Base-by-base conservation (phyloP, 192 early-diverging fungal genomes). In the Coemansia sp. region DNA sequence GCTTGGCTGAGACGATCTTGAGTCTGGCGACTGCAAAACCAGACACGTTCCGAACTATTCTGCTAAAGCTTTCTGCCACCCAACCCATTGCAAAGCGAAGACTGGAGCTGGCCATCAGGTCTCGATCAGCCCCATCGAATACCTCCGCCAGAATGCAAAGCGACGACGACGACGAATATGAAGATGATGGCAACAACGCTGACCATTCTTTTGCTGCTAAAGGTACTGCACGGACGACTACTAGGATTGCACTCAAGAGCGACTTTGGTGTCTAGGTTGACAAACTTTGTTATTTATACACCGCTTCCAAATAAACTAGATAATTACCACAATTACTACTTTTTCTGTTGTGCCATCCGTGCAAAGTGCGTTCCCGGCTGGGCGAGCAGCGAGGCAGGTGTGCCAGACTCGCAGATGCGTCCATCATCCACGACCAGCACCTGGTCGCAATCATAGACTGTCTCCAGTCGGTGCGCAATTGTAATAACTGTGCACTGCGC, bases 391-490 rank as follows among this genome's bases (percentile, higher is more conserved):
- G 31, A 32, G 3, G 23, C 23, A 1, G 72, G 72, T 0, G 48
- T 3, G 0, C 66, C 66, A 6, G 9, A 8, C n/a, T 76, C 66
- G 23, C 61, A 65, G 2, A 76, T 31, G 3, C 17, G n/a, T 10
- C 77, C 70, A 10, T 56, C 56, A 7, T 39, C 11, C 4, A 76
- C 58, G 2, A 65, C 61, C 25, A 76, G n/a, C 5, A 76, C 45
- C 1, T n/a, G 7, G 45, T 76, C 40, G 39, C 68, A 67, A 33
- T 54, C 46, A 32, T 75, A 34, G 5, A 67, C 53, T 3, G 61
- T 43, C 8, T 69, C 68, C 31, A 84, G 53, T 39, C 83, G 79
- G 39, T 88, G 86, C 1, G 85, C 85, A 63, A 88, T 85, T 17
- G 81, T 84, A 7, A 88, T 51, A 7, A 88, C 77, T 2, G 85